phyloP scores from a whole-genome alignment of 768 basidiomycete species.

The Galerina sulciceps region DNA sequence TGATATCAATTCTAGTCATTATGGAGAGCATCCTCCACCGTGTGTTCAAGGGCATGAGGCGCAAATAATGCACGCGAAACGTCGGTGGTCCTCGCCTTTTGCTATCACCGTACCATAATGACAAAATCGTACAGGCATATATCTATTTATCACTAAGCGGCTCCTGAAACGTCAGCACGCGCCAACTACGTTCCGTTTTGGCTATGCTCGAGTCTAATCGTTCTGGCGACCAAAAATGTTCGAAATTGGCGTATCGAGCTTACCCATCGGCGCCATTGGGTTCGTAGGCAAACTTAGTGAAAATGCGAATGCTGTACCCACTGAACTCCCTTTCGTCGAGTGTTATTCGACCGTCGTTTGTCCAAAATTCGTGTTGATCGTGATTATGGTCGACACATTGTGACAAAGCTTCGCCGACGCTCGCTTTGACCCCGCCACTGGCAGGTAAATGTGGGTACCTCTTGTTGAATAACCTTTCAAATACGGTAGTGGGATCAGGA shows the following conservation, averaged over 20 bases:
- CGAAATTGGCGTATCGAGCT: no score
- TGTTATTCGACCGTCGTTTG: slow-evolving; percentile 29
- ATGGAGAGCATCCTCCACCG: no score
- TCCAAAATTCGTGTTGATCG: not conserved
- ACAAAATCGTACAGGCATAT: slow-evolving; percentile 25
- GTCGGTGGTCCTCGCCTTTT: not conserved
- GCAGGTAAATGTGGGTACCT: slow-evolving; percentile 28
- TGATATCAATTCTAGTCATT: no score
- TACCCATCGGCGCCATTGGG: no score
- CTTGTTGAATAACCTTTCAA: slow-evolving; percentile 20
- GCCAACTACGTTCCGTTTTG: no score
- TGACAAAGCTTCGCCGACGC: slow-evolving; percentile 37
- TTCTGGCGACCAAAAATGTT: no score
- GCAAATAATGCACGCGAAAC: not conserved
- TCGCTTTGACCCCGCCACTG: slow-evolving; percentile 46
- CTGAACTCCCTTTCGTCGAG: slow-evolving; percentile 16
- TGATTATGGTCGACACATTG: slow-evolving; percentile 25
- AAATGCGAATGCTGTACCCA: not conserved
- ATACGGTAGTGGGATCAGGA: slow-evolving; percentile 48
- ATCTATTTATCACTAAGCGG: slow-evolving; percentile 34
- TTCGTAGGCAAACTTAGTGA: slow-evolving; percentile 45
- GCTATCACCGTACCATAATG: not conserved
- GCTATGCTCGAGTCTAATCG: no score
- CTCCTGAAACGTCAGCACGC: slow-evolving; percentile 44
- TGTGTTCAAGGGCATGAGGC: no score